A percentile compares a stretch with the other conserved stretches of the same genome.
These are phyloP conservation scores for Trichoderma harzianum DNA, from an alignment of 2,329 filamentous ascomycete species.

Conservation along the genomic window DNA sequence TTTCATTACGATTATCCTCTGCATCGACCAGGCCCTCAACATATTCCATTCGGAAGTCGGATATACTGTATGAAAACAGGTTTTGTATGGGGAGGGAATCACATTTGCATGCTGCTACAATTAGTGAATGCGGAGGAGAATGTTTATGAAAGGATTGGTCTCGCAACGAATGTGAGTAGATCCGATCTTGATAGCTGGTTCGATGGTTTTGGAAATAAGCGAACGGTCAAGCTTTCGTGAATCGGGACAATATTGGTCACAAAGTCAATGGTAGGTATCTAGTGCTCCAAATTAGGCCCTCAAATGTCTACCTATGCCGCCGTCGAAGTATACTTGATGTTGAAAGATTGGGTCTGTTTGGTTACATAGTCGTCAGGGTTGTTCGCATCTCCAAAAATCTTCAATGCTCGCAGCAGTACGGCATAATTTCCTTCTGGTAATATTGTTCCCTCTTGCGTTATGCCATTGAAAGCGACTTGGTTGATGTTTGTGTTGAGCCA, in stretches of 20 bases:
- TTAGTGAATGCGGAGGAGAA: background rate
- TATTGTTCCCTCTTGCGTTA: background rate
- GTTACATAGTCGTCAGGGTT: background rate
- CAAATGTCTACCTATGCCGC: background rate
- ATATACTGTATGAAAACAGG: slow-evolving; percentile 18
- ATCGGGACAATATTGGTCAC: background rate
- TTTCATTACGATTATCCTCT: slow-evolving; percentile 6
- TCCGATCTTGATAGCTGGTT: slow-evolving; percentile 5
- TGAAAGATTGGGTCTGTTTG: slow-evolving; percentile 1
- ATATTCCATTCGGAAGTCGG: background rate
- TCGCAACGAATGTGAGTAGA: background rate
- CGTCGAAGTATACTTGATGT: background rate
- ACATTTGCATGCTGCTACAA: slow-evolving; percentile 12
- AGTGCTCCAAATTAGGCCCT: background rate
- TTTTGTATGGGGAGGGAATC: slow-evolving; percentile 15
- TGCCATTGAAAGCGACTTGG: background rate
- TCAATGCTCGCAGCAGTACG: background rate
- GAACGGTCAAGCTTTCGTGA: background rate
- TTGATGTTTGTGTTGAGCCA: background rate
- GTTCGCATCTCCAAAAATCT: background rate
- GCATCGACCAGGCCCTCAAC: background rate
- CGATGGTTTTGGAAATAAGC: background rate
- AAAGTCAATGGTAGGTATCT: background rate
- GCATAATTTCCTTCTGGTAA: slow-evolving; percentile 1
- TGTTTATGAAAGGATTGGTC: slow-evolving; percentile 5